phyloP scores from a whole-genome alignment of 2,329 filamentous ascomycete genomes.

The Curvularia sp. region DNA sequence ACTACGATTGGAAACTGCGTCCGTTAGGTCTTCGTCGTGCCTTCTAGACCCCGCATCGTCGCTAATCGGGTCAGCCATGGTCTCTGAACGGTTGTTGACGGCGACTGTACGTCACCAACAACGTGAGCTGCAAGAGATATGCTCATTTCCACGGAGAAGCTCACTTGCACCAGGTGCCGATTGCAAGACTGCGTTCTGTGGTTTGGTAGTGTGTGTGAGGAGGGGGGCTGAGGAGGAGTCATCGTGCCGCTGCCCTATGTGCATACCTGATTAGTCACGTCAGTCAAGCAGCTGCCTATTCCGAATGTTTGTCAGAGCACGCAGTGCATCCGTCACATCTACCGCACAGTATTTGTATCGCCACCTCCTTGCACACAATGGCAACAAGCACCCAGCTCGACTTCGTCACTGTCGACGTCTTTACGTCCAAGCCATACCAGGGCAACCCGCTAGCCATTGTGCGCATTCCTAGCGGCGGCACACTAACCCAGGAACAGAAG shows the following conservation, averaged over 20 bases:
- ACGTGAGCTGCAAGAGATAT: neutral
- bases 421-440: conserved; percentile 56
- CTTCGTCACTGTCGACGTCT: conserved; percentile 57
- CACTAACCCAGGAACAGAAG: conserved; percentile 58
- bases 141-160: neutral
- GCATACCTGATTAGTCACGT: conserved; percentile 19
- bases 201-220: neutral
- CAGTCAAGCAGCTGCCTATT: neutral
- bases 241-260: neutral
- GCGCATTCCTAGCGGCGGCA: conserved; percentile 50
- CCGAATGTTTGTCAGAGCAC: neutral
- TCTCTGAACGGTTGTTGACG: neutral
- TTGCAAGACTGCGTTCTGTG: neutral
- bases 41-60: conserved; percentile 1
- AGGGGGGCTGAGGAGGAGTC: neutral
- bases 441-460: conserved; percentile 67
- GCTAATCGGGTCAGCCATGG: neutral
- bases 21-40: neutral
- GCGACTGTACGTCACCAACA: neutral
- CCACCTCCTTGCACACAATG: conserved; percentile 20
- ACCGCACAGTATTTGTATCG: neutral
- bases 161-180: neutral
- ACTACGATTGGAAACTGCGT: neutral
- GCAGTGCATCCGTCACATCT: neutral
- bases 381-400: conserved; percentile 33